Conservation (phyloP, 139 green algal species). For the Eudorina sp. region DNA sequence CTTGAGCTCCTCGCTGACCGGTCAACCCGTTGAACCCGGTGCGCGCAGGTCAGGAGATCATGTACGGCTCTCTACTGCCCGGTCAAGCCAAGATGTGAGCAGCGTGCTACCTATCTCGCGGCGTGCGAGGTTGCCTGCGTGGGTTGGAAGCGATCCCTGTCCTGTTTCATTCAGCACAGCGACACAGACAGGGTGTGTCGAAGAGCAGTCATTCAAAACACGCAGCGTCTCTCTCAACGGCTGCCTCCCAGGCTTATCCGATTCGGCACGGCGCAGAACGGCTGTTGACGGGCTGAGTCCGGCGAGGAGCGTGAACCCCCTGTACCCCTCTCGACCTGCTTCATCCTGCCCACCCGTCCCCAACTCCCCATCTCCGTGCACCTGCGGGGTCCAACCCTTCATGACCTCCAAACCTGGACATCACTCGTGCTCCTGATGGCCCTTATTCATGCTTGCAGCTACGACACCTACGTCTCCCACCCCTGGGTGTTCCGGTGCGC, state of each 20-base stretch:
- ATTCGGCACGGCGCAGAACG: neutral
- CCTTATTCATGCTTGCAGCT: constrained; percentile 14
- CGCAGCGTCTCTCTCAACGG: no score
- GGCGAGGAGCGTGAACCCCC: neutral
- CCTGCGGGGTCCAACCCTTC: no score
- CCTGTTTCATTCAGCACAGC: neutral
- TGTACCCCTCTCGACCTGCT: no score
- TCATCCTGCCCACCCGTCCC: no score
- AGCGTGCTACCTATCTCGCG: neutral
- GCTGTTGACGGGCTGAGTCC: neutral
- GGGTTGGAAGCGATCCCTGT: neutral
- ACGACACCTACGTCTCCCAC: constrained; percentile 61
- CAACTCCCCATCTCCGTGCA: no score
- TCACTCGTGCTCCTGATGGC: neutral
- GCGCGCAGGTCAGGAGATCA: neutral
- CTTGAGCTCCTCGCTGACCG: neutral
- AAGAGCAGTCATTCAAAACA: no score
- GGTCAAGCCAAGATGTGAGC: constrained; percentile 41
- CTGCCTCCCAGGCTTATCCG: constrained; percentile 29
- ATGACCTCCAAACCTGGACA: no score
- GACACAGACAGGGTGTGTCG: no score
- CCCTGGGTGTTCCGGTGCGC: constrained; percentile 66
- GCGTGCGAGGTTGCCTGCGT: neutral
- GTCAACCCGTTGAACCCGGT: neutral
- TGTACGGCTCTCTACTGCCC: neutral